Evolutionary conservation across 2,329 filamentous ascomycete species (phyloP), one percentile per base, ranked within the genome.

Genomic region (Fonsecaea pedrosoi): DNA sequence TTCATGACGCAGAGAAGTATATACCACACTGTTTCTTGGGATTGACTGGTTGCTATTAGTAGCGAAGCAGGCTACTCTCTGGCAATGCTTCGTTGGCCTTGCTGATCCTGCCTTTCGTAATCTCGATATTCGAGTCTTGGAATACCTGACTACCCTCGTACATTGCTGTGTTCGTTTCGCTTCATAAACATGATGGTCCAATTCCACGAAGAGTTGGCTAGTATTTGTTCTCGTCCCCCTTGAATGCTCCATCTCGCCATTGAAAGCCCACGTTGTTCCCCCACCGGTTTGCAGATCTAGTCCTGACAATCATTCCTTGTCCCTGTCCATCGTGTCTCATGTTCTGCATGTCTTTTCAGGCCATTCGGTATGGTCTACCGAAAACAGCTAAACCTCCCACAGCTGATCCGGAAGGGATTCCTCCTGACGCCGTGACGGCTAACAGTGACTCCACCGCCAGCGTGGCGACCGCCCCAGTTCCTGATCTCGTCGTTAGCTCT

Each of bases 301-400:
- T 10, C 30, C 53, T 30, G 30, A 1, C 5, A n/a, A 21, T n/a
- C 53, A 30, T 25, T 12, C 9, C n/a, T 7, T 32, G 30, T 21
- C 25, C 6, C 35, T 61, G 8, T 34, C 35, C 32, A 30, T 37
- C 45, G 18, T 18, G 13, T 34, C 48, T 21, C n/a, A 21, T 48
- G 15, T 64, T 18, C 1, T 53, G 4, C 21, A 21, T 32, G 32
- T 6, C 25, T 25, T 8, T 38, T 34, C 48, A 37, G 8, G 37
- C 35, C 13, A 9, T 30, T n/a, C 9, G 37, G 32, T 35, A 3
- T 9, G 37, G 45, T 38, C 77, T 74, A 85, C 66, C 80, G 78
- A 77, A 85, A 86, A 75, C 84, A 87, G 74, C 80, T 84, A 72
- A 86, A 81, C 50, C 80, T 78, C 54, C 84, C 83, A 69, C 80